These are phyloP conservation scores for Barnettozyma hawaiiensis DNA, from an alignment of 1,139 yeast species.

Conservation along the genomic window DNA sequence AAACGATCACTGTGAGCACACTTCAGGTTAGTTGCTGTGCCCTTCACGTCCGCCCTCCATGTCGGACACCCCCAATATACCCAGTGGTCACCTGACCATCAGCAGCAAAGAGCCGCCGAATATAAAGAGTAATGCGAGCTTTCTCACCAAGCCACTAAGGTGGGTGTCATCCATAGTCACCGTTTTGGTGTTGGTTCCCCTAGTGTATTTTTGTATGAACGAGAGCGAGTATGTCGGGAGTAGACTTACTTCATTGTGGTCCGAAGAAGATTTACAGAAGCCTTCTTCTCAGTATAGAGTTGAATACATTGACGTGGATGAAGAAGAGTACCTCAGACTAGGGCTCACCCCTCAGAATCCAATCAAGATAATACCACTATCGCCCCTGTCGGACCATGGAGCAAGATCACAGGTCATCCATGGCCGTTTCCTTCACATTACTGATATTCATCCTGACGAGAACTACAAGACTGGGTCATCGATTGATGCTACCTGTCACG, in stretches of 20 bases:
- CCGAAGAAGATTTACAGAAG: background rate
- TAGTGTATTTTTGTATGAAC: background rate
- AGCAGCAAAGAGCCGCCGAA: background rate
- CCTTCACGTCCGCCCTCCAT: background rate
- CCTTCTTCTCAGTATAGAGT: background rate
- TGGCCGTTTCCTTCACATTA: slow-evolving; percentile 78
- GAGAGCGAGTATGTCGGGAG: background rate
- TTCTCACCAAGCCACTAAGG: background rate
- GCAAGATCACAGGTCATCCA: slow-evolving; percentile 30
- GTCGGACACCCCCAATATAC: background rate
- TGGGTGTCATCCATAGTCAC: background rate
- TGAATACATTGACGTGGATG: slow-evolving; percentile 16
- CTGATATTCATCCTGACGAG: slow-evolving; percentile 87
- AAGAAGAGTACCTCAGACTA: slow-evolving; percentile 24
- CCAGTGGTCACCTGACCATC: background rate
- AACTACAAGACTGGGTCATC: slow-evolving; percentile 50
- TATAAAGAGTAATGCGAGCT: background rate
- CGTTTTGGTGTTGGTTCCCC: background rate
- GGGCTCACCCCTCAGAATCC: slow-evolving; percentile 37
- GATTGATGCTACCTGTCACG: slow-evolving; percentile 52
- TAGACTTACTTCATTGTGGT: background rate
- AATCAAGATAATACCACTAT: slow-evolving; percentile 17
- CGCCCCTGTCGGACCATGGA: slow-evolving; percentile 1
- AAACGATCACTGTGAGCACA: background rate
- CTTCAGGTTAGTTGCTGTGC: too few relatives aligned